Evolutionary conservation across 2,329 filamentous ascomycete species (phyloP).

Genomic region (Pseudogymnoascus sp.): DNA sequence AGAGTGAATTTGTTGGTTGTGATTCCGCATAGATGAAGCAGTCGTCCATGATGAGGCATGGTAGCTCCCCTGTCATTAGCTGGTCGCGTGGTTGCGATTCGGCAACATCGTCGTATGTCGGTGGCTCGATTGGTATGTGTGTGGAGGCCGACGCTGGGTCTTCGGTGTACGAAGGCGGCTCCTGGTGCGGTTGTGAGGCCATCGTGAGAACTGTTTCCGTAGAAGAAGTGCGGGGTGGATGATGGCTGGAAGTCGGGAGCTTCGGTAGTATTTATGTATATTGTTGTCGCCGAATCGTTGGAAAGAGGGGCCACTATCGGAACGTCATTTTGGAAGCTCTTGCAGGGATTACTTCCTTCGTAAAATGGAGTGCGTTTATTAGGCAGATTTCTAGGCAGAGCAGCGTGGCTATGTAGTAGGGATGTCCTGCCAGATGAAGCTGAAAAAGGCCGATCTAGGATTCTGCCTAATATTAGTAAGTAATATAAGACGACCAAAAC

Average conservation of each 20-base stretch:
- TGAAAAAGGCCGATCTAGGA: not conserved
- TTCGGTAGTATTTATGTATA: not conserved
- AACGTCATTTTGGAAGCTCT: not conserved
- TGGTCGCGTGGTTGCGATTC: not conserved
- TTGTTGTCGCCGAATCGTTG: not conserved
- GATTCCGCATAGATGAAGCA: not conserved
- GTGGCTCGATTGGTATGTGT: not conserved
- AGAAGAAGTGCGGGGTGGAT: not conserved
- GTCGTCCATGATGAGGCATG: not conserved
- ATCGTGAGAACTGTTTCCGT: not conserved
- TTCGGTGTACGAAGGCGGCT: not conserved
- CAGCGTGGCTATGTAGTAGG: not conserved
- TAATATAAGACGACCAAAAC: not conserved
- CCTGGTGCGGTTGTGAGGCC: not conserved
- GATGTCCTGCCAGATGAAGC: not conserved
- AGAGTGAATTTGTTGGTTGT: slow-evolving; percentile 6
- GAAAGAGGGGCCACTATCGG: not conserved
- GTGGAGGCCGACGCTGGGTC: not conserved
- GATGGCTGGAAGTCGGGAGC: not conserved
- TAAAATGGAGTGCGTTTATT: not conserved
- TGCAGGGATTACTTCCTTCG: not conserved
- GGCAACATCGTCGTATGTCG: not conserved
- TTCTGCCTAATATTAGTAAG: not conserved
- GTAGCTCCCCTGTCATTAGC: not conserved
- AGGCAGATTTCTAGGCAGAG: not conserved